A percentile compares a stretch with the other conserved stretches of the same genome.
Conservation (phyloP, 1,284 basidiomycete genomes). For the Salmacisia buchloeana region DNA sequence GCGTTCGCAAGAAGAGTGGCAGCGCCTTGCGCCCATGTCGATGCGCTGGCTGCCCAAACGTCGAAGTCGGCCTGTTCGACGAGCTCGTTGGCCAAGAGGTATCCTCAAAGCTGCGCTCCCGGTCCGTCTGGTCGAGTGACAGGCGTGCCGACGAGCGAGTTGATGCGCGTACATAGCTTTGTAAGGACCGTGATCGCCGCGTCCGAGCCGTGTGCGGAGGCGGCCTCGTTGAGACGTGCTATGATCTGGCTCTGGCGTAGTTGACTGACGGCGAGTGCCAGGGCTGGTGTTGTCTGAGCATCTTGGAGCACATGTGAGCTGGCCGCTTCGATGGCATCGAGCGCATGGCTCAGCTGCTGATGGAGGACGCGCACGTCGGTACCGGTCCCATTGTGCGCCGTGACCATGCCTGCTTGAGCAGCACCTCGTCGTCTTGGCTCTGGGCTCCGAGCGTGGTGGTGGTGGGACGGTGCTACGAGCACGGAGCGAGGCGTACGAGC, state of each 20-base stretch:
- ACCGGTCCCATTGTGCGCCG: no score
- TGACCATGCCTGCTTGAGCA: no score
- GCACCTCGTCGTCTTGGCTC: no score
- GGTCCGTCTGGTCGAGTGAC: neutral
- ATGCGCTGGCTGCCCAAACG: neutral
- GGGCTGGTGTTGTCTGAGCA: neutral
- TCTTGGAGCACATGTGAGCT: no score
- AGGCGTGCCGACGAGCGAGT: neutral
- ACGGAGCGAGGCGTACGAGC: no score
- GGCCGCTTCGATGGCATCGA: no score
- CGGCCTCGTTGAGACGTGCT: neutral
- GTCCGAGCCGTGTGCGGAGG: neutral
- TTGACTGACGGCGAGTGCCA: neutral
- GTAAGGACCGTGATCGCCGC: neutral
- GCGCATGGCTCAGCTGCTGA: no score
- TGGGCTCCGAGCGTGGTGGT: no score
- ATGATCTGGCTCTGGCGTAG: neutral
- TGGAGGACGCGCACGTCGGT: no score
- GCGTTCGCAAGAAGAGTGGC: neutral
- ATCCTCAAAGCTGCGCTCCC: neutral
- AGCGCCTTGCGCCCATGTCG: conserved; percentile 4
- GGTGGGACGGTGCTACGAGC: no score
- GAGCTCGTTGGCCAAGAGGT: neutral
- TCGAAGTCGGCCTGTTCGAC: neutral
- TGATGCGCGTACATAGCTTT: neutral